Percentiles rank a stretch among this genome's conserved stretches.
These are phyloP conservation scores for Bauhinia variegata DNA, from an alignment of 306 rosid genomes.

Conservation along the genomic window DNA sequence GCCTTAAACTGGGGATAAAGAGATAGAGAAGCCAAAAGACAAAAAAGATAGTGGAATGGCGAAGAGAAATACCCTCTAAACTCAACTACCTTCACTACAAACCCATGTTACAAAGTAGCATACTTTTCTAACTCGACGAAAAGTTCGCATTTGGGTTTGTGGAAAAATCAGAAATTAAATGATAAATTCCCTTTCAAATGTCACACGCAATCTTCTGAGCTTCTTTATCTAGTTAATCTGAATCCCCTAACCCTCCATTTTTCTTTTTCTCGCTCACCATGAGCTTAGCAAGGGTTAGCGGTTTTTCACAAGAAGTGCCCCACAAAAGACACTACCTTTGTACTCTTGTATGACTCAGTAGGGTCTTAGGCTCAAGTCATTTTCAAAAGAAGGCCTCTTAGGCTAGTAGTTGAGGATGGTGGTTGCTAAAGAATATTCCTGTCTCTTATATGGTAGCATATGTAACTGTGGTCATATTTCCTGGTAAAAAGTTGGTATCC, in stretches of 20 bases:
- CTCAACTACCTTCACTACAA: slow-evolving; percentile 35
- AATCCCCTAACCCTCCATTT: too few relatives aligned
- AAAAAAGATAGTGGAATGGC: slow-evolving; percentile 13
- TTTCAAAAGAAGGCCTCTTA: slow-evolving; percentile 34
- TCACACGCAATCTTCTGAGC: slow-evolving; percentile 36
- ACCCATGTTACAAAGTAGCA: slow-evolving; percentile 44
- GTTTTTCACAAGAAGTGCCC: too few relatives aligned
- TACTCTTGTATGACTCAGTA: slow-evolving; percentile 3
- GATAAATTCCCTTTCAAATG: slow-evolving; percentile 6
- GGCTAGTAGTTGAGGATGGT: slow-evolving; percentile 48
- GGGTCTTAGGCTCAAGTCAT: slow-evolving; percentile 12
- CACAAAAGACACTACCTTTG: not conserved
- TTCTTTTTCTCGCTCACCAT: too few relatives aligned
- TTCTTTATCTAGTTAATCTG: not conserved
- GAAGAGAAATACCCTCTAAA: slow-evolving; percentile 1
- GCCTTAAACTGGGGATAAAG: slow-evolving; percentile 29
- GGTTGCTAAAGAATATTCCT: slow-evolving; percentile 47
- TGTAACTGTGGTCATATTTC: slow-evolving; percentile 15
- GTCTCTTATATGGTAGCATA: slow-evolving; percentile 51
- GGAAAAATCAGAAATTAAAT: too few relatives aligned
- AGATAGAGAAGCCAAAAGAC: slow-evolving; percentile 25
- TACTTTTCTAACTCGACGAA: not conserved
- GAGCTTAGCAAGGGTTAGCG: too few relatives aligned
- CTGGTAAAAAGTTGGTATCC: slow-evolving; percentile 40
- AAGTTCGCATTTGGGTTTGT: too few relatives aligned